Percentiles rank a stretch among this genome's conserved stretches.
Evolutionary conservation across 148 eudicot genomes (phyloP).

Genomic region (Vaccinium vitisidaea): DNA sequence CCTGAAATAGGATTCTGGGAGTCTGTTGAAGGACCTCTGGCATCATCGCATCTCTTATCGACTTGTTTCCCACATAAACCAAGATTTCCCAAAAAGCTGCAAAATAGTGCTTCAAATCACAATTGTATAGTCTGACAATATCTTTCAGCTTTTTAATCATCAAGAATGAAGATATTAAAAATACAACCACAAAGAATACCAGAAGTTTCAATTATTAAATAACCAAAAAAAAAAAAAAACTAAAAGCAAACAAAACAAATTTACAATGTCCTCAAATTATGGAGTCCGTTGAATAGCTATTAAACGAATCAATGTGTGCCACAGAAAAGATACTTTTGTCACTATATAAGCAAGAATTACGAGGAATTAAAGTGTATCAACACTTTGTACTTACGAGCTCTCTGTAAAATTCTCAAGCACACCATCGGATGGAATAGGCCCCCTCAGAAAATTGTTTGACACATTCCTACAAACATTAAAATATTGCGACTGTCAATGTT

Average conservation of each 20-base stretch:
- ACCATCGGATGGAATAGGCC: slow-evolving; percentile 78
- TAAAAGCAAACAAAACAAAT: background rate
- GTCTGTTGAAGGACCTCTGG: slow-evolving; percentile 36
- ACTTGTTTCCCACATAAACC: slow-evolving; percentile 80
- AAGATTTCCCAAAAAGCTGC: slow-evolving; percentile 82
- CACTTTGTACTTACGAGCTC: slow-evolving; percentile 61
- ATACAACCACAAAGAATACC: background rate
- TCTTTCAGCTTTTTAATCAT: background rate
- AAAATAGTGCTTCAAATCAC: slow-evolving; percentile 18
- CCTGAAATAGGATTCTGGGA: slow-evolving; percentile 52
- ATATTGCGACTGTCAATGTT: slow-evolving; percentile 18
- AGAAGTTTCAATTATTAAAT: background rate
- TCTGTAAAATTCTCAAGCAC: slow-evolving; percentile 56
- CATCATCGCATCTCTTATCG: slow-evolving; percentile 49
- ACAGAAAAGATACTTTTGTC: background rate
- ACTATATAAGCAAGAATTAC: background rate
- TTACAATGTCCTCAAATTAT: background rate
- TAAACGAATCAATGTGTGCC: background rate
- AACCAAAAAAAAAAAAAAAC: background rate
- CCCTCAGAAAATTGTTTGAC: slow-evolving; percentile 82
- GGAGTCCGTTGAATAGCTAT: background rate
- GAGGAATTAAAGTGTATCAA: background rate
- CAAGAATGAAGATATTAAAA: background rate
- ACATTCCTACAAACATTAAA: slow-evolving; percentile 63
- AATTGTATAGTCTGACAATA: background rate